These are phyloP conservation scores for Nitzschia sp. DNA, from an alignment of 108 stramenopile genomes.

Conservation along the genomic window DNA sequence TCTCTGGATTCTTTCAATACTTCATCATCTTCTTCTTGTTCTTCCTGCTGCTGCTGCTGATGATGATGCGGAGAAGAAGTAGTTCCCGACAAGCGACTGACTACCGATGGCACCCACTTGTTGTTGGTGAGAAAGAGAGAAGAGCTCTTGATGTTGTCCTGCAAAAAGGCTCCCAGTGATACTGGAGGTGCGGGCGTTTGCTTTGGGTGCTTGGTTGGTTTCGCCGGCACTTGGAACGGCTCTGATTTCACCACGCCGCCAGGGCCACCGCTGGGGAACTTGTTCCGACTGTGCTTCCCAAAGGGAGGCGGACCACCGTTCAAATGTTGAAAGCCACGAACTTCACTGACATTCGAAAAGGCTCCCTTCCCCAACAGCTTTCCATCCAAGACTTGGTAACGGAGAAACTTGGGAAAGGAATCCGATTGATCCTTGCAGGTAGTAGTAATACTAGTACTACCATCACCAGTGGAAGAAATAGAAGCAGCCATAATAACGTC, in stretches of 20 bases:
- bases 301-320: background rate
- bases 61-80: background rate
- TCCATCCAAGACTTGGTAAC: conserved; percentile 37
- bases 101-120: background rate
- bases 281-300: background rate
- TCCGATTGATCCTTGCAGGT: background rate
- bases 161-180: background rate
- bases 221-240: background rate
- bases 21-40: background rate
- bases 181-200: background rate
- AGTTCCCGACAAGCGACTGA: background rate
- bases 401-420: conserved; percentile 22
- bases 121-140: background rate
- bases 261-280: background rate
- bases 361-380: conserved; percentile 57
- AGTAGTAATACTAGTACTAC: no score
- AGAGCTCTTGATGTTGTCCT: background rate
- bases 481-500: background rate
- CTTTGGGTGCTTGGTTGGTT: background rate
- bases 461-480: background rate
- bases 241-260: no score
- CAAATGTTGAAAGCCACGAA: conserved; percentile 24
- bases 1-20: conserved; percentile 1
- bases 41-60: no score
- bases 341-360: conserved; percentile 63